Evolutionary conservation across 164 flowering plant genomes (phyloP), one percentile per base, ranked within the genome.

Genomic region (Magnolia officinalis): DNA sequence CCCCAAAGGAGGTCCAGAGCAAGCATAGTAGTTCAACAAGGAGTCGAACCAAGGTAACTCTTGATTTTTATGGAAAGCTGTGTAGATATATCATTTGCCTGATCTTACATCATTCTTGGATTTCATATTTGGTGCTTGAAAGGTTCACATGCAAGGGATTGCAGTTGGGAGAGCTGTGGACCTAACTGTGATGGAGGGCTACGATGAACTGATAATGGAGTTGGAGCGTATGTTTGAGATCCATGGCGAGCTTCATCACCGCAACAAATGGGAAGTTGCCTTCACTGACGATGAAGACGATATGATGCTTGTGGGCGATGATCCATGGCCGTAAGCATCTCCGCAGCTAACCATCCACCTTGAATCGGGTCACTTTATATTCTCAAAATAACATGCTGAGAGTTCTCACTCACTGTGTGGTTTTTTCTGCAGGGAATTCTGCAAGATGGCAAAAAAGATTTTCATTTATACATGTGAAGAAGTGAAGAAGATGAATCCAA

Each of bases 121-220:
- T 4, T 20, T 50, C 45, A 2, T 19, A 11, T 6, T 37, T 73
- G 45, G 26, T 52, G 49, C 18, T 24, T 16, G 13, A 68, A 59
- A 95, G 98, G 99, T 95, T 61, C 98, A 89, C 83, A 95, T 95
- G 99, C 95, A 92, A 80, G 99, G 99, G 3, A 78, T 91, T 23
- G 92, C 92, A 14, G 97, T 95, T 67, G 97, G 98, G 21, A 88
- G 98, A 64, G 98, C 99, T 8, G 92, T 95, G 83, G 99, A 93
- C 80, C 83, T 95, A 78, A 81, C 88, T 11, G 74, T 74, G 24
- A 77, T 96, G 73, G 85, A 84, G 29, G 90, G 97, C 21, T 96
- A 96, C 49, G 86, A 85, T 78, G 85, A 92, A 59, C 93, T 96
- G 66, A 85, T 89, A 55, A 83, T 79, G 67, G 98, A 92, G 78